Conservation (phyloP, 495 filamentous ascomycete genomes). For the Tirmania nivea region DNA sequence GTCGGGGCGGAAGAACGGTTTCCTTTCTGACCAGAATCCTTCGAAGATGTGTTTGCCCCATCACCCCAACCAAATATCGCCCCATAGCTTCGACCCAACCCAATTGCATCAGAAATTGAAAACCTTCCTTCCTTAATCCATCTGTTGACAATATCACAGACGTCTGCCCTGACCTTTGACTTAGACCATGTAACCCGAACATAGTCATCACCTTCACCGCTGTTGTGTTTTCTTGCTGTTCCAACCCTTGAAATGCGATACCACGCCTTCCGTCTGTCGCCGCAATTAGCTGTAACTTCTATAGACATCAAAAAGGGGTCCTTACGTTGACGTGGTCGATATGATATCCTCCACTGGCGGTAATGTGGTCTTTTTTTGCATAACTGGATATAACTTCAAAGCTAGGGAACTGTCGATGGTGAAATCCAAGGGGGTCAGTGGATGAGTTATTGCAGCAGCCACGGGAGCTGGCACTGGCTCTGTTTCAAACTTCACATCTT, state of each 20-base stretch:
- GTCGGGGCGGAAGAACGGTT: too few relatives aligned
- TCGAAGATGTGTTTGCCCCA: not conserved
- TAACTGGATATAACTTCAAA: constrained; percentile 25
- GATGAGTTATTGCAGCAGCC: constrained; percentile 2
- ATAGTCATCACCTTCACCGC: constrained; percentile 35
- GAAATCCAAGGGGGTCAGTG: constrained; percentile 7
- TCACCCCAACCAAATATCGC: constrained; percentile 20
- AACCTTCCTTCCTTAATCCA: constrained; percentile 41
- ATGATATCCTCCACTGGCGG: constrained; percentile 17
- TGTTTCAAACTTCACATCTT: not conserved
- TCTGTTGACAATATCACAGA: constrained; percentile 31
- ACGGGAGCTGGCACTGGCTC: constrained; percentile 9
- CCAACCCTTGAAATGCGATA: constrained; percentile 37
- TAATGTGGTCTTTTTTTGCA: constrained; percentile 5
- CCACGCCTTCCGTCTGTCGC: constrained; percentile 32
- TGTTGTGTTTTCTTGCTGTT: constrained; percentile 32
- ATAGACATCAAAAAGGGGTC: not conserved
- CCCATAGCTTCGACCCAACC: constrained; percentile 10
- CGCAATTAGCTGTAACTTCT: constrained; percentile 5
- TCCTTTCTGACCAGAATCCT: too few relatives aligned
- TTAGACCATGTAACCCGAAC: constrained; percentile 31
- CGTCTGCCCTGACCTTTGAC: constrained; percentile 29
- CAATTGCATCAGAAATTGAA: constrained; percentile 8
- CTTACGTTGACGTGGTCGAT: constrained; percentile 26
- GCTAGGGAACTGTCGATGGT: constrained; percentile 23